Evolutionary conservation across 805 yeast genomes (phyloP), one percentile per base, ranked within the genome.

Genomic region (Suhomyces pyralidae): DNA sequence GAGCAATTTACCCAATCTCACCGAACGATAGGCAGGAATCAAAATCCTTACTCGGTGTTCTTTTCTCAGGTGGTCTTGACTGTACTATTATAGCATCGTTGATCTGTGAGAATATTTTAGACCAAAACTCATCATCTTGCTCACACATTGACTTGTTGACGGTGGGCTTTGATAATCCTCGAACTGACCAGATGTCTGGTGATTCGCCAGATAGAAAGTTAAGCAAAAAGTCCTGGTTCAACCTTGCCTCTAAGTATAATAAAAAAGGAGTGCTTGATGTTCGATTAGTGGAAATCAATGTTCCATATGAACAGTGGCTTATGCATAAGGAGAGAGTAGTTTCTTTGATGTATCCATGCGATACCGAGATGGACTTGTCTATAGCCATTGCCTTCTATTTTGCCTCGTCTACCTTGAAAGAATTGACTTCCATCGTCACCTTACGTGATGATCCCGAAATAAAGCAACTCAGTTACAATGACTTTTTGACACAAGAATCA

Each of bases 41-140:
- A 0, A 66, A 66, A 43, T 65, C 70, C 6, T 49, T 56, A 12
- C 68, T 85, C 43, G 87, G 88, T 0, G 73, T 94, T 0, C 68
- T 94, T 30, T 94, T 92, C 63, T 90, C 97, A 44, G 99, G 99
- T 1, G 99, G 99, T 0, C 73, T 94, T 3, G 99, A 94, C 63
- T 94, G 99, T 66, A 86, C 97, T 0, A 69, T 93, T 0, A 62
- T 94, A 22, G 91, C 96, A 0, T 81, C 84, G 0, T 47, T 86
- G 3, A 68, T 69, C 15, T 57, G 67, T 46, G 64, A 65, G 47
- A 65, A 67, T 49, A 52, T 61, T n/a, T 59, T 58, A 3, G 53
- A 57, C 15, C 51, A 40, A 32, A 56, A 52, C 44, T 56, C 52
- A 15, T 55, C 51, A 2, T 32, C 50, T 24, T 50, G 49, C 2